Evolutionary conservation across 2,329 filamentous ascomycete genomes (phyloP).

Genomic region (Leptographium wingfieldii): DNA sequence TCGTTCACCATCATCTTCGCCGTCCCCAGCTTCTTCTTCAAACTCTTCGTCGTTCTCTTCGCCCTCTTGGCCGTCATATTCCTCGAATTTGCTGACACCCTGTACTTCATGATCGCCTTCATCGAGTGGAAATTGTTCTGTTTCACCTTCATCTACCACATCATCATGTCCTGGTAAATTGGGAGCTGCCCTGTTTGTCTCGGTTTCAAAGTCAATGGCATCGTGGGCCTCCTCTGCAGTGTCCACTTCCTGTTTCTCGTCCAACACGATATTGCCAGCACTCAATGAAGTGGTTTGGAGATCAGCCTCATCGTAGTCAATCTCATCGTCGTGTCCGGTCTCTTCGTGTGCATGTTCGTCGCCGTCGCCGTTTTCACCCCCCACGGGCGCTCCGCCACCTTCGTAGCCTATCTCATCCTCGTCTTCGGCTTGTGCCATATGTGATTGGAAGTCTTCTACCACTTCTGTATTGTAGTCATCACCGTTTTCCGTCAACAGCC

Average conservation of each 20-base stretch:
- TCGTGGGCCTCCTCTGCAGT: background rate
- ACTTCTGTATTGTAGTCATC: background rate
- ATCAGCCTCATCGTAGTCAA: slow-evolving; percentile 23
- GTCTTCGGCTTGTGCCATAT: slow-evolving; percentile 2
- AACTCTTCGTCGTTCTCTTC: background rate
- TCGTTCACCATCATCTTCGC: background rate
- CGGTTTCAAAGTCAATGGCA: slow-evolving; percentile 8
- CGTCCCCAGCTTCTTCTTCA: background rate
- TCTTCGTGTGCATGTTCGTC: slow-evolving; percentile 7
- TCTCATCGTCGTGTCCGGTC: slow-evolving; percentile 20
- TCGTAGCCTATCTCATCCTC: slow-evolving; percentile 12
- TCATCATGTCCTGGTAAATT: slow-evolving; percentile 2
- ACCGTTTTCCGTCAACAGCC: background rate
- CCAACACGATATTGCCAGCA: background rate
- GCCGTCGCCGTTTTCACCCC: background rate
- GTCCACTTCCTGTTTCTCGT: background rate
- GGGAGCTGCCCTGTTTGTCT: background rate
- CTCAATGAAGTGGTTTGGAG: slow-evolving; percentile 1
- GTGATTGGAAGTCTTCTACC: background rate
- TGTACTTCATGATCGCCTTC: background rate
- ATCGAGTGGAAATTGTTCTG: background rate
- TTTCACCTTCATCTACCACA: background rate
- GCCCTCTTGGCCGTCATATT: background rate
- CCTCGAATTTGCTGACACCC: background rate
- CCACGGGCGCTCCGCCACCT: slow-evolving; percentile 1